phyloP scores from a whole-genome alignment of 2,329 filamentous ascomycete genomes.

The Conoideocrella luteorostrata region DNA sequence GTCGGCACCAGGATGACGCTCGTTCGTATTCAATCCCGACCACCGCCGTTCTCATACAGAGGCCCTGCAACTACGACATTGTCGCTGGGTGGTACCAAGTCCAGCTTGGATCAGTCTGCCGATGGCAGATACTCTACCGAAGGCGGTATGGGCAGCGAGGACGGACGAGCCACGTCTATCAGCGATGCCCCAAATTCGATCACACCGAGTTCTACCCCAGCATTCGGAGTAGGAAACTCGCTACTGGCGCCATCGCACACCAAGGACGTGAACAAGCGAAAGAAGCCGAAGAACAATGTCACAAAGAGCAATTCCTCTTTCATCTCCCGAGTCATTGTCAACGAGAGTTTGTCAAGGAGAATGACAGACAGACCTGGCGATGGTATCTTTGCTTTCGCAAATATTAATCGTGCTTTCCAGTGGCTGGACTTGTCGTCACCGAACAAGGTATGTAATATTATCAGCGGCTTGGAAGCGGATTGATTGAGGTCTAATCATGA shows the following conservation, averaged over 20 bases:
- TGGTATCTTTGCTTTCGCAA: constrained; percentile 85
- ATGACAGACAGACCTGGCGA: constrained; percentile 71
- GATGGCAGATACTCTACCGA: constrained; percentile 57
- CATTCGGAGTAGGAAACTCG: constrained; percentile 82
- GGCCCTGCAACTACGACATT: constrained; percentile 45
- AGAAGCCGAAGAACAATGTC: constrained; percentile 97
- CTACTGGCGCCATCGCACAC: constrained; percentile 56
- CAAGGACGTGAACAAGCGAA: constrained; percentile 72
- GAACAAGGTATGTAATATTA: constrained; percentile 48
- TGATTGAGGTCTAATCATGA: constrained; percentile 17
- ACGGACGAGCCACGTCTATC: constrained; percentile 44
- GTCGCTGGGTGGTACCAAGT: constrained; percentile 34
- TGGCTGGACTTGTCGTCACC: constrained; percentile 86
- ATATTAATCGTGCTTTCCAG: constrained; percentile 91
- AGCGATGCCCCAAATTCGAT: constrained; percentile 41
- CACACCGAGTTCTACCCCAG: constrained; percentile 46
- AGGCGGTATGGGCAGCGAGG: constrained; percentile 51
- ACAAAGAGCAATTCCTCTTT: constrained; percentile 98
- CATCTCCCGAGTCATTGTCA: constrained; percentile 90
- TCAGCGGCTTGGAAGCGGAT: background rate
- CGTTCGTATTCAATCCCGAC: constrained; percentile 60
- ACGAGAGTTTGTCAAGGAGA: constrained; percentile 73
- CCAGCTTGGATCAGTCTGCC: constrained; percentile 55
- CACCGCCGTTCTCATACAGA: constrained; percentile 49
- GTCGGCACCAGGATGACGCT: constrained; percentile 80